Evolutionary conservation across 2,329 filamentous ascomycete species (phyloP).

Genomic region (Phymatotrichopsis omnivora): DNA sequence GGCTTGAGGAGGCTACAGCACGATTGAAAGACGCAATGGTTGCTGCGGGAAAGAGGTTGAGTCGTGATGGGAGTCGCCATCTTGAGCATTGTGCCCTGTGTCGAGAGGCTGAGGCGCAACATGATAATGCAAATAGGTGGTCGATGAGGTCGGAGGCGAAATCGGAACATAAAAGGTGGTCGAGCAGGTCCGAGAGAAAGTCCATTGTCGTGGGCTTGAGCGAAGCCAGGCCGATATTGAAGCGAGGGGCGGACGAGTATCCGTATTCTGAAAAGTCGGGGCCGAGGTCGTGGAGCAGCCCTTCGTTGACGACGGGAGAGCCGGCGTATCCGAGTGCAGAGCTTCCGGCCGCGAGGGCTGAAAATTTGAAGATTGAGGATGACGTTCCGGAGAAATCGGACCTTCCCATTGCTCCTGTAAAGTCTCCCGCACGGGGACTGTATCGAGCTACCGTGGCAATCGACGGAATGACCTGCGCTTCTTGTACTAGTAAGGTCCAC

Average conservation of each 20-base stretch:
- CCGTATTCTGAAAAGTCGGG: conserved; percentile 8
- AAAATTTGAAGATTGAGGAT: background rate
- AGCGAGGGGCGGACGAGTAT: conserved; percentile 44
- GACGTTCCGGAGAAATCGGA: background rate
- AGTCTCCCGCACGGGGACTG: background rate
- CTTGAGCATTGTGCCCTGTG: conserved; percentile 45
- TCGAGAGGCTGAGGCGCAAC: conserved; percentile 35
- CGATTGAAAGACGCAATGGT: conserved; percentile 26
- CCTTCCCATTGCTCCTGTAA: background rate
- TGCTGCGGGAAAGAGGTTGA: conserved; percentile 31
- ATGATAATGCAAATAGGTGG: conserved; percentile 16
- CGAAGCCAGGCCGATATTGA: no score
- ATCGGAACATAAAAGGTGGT: conserved; percentile 40
- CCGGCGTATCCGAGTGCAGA: conserved; percentile 15
- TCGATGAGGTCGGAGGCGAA: conserved; percentile 35
- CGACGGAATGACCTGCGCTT: conserved; percentile 63
- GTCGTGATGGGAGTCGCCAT: conserved; percentile 32
- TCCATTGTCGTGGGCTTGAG: conserved; percentile 40
- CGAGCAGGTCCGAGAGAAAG: conserved; percentile 42
- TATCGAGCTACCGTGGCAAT: conserved; percentile 51
- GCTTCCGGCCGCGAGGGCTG: conserved; percentile 35
- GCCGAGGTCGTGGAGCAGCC: conserved; percentile 10
- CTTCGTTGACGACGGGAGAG: conserved; percentile 13
- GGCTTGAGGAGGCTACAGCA: conserved; percentile 33
- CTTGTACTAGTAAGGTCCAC: conserved; percentile 55